Evolutionary conservation across 352 stramenopile genomes (phyloP), one percentile per base, ranked within the genome.

Genomic region (Pilasporangium apinafurcum): DNA sequence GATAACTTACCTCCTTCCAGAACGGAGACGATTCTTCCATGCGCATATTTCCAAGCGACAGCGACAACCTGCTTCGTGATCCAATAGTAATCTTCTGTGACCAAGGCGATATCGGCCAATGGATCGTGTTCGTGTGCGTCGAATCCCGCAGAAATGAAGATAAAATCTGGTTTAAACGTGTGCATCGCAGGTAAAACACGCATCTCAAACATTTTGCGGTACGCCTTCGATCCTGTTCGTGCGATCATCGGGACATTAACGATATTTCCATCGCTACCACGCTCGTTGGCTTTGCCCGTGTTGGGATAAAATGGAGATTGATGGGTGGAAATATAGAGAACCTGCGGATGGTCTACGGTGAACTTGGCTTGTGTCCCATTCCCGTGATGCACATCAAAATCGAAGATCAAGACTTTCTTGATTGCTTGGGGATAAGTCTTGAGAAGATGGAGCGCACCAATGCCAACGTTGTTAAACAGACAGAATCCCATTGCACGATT

Each of bases 101-200:
- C 77, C 2, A 96, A 49, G n/a, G 62, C 22, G 47, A 84, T 86
- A 28, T 87, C 73, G n/a, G 85, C 83, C 21, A 98, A 62, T 8
- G 87, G 87, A 61, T 97, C 91, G 52, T 96, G 93, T 34, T 83
- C 64, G 51, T 97, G 92, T 5, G 88, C 94, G 66, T 98, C 95
- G 61, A 98, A 98, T 8, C 95, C 95, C 27, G 94, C 92, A 17
- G 83, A 97, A 37, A 98, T 65, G 38, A 98, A 82, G 29, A 98
- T 88, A 8, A 98, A 61, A 53, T 98, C 89, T 22, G 95, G 94
- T 21, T 68, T 58, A 58, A 97, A 98, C 28, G 66, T 59, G 27
- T 86, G 74, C 41, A 97, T 85, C 18, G 70, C 70, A 5, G 92
- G 92, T 36, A 96, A 65, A 10, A 98, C 73, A 27, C 90, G 41